Percentiles rank a stretch among this genome's conserved stretches.
phyloP scores from a whole-genome alignment of 2,329 filamentous ascomycete genomes.

The Coniochaeta ligniaria region DNA sequence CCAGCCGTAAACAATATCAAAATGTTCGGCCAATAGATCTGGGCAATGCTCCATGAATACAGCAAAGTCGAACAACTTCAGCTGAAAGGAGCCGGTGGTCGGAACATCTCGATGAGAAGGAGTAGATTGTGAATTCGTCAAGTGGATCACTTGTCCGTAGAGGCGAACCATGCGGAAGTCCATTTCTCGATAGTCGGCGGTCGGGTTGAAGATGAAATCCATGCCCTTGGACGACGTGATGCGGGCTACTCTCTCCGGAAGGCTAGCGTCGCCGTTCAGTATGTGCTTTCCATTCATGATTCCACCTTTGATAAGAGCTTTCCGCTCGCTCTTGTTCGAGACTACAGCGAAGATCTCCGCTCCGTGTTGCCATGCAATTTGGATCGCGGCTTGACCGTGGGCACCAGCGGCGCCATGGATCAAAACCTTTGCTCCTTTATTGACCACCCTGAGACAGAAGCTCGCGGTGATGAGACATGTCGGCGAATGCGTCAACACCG shows the following conservation, averaged over 20 bases:
- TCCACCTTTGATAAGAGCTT: conserved; percentile 19
- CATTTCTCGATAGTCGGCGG: conserved; percentile 23
- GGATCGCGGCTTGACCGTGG: conserved; percentile 35
- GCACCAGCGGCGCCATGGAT: conserved; percentile 36
- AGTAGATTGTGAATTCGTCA: neutral
- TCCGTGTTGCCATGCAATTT: conserved; percentile 27
- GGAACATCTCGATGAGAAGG: neutral
- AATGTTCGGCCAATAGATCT: neutral
- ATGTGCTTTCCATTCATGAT: conserved; percentile 26
- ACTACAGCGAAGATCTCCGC: conserved; percentile 36
- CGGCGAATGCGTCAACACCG: conserved; percentile 11
- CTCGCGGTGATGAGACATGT: conserved; percentile 27
- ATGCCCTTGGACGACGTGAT: conserved; percentile 25
- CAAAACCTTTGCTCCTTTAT: conserved; percentile 25
- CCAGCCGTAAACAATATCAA: neutral
- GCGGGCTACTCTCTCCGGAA: conserved; percentile 17
- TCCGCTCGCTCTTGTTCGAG: conserved; percentile 24
- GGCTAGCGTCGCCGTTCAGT: conserved; percentile 4
- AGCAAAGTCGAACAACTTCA: neutral
- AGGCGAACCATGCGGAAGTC: conserved; percentile 23
- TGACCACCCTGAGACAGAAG: conserved; percentile 29
- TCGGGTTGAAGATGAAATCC: conserved; percentile 39
- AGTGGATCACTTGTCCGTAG: neutral
- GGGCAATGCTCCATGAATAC: neutral
- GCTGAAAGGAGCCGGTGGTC: neutral